Evolutionary conservation across 805 yeast species (phyloP), one percentile per base, ranked within the genome.

Genomic region (Cyberlindnera galapagoensis): DNA sequence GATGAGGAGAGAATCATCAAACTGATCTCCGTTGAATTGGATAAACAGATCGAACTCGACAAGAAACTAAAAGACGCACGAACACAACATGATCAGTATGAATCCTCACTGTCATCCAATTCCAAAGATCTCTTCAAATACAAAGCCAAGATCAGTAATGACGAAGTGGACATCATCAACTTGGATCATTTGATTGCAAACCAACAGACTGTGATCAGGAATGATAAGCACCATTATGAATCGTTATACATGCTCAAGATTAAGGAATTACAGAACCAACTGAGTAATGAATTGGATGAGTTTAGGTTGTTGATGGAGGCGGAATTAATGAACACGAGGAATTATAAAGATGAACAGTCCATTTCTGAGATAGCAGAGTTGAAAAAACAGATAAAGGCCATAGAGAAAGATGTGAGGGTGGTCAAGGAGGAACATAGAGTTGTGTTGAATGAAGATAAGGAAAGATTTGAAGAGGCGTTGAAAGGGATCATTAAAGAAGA

Each of bases 261-360:
- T 3, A 47, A 55, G 31, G 64, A 63, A 22, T 46, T 48, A 25
- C 43, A 52, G 17, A 51, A 55, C 23, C 14, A 42, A 45, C 21
- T 45, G 52, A 12, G 46, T 41, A 22, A 51, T 46, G 30, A 57
- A 56, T 24, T 60, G 38, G 59, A 55, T 38, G 62, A 64, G 30
- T 39, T 63, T 22, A 49, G 54, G n/a, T 40, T 19, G 7, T 18
- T 23, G 23, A 21, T 38, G 18, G 38, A 40, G 13, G 21, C 54
- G 16, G 63, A 61, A 32, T 39, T 67, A 5, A 43, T 51, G 12
- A 35, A 42, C 4, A 61, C 63, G 0, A 30, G 31, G 14, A 53
- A 40, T 28, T 41, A 28, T 18, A 34, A 34, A 10, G 47, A 42
- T 31, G 31, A 35, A 4, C 32, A 34, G 4, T 35, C 38, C 6